Conservation (phyloP, 306 rosid species). For the Glycine soja region DNA sequence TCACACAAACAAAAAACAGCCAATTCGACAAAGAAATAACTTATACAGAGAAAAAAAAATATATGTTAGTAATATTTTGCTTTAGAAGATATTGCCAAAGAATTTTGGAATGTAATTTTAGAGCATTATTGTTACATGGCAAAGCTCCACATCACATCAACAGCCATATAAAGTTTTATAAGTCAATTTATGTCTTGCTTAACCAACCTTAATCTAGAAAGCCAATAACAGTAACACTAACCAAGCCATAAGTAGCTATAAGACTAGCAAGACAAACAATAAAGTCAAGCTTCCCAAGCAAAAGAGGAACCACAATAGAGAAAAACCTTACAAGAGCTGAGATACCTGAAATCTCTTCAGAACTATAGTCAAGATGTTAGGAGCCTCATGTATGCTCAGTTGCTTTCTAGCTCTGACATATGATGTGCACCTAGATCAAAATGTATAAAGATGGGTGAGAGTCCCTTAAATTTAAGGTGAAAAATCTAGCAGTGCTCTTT, state of each 20-base stretch:
- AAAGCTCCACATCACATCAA: neutral
- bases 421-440: conserved; percentile 70
- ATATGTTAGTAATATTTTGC: too few species aligned
- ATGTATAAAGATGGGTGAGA: conserved; percentile 37
- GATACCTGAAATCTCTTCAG: conserved; percentile 91
- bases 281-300: conserved; percentile 30
- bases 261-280: conserved; percentile 33
- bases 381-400: conserved; percentile 86
- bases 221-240: neutral
- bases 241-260: conserved; percentile 9
- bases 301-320: neutral
- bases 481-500: neutral
- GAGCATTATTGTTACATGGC: conserved; percentile 13
- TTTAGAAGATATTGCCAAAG: neutral
- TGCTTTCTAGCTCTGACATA: conserved; percentile 87
- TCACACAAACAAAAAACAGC: too few species aligned
- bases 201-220: conserved; percentile 9
- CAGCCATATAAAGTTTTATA: neutral
- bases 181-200: neutral
- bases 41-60: too few species aligned
- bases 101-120: neutral
- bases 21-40: too few species aligned
- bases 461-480: conserved; percentile 36
- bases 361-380: conserved; percentile 83
- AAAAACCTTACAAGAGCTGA: conserved; percentile 20